Evolutionary conservation across 352 stramenopile genomes (phyloP), one percentile per base, ranked within the genome.

Genomic region (Hyaloperonospora arabidopsidis): DNA sequence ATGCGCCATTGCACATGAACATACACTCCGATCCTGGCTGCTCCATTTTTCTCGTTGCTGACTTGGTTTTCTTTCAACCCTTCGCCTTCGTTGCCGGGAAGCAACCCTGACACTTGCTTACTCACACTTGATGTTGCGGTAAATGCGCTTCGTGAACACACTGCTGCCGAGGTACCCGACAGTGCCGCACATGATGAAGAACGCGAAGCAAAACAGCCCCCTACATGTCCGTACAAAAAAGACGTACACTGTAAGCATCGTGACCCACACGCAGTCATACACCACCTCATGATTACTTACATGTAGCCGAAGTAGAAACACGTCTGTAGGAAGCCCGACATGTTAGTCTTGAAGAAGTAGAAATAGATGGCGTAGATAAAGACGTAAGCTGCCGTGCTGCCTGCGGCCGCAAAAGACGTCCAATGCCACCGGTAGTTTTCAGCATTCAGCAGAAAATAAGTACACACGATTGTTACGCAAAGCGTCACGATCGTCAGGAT

Each of bases 361-460:
- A 99, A 99, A 78, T 99, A 99, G 58, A 98, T 90, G 45, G 90
- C 87, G 79, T 99, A 99, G 50, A 98, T 53, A 72, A 99, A 99
- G 21, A 99, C 96, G 72, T 99, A 99, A 34, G 84, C 63, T 19
- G 94, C 89, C 1, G 94, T 99, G 41, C 79, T 97, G 13, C 84
- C 95, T 13, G 93, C 93, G 1, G 90, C 94, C 10, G 88, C 76
- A 58, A 99, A 98, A 6, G 94, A 93, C 23, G 95, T 97, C 97
- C 97, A 99, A 73, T 98, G 96, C 97, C 97, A 99, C 41, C 96
- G 84, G 71, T 99, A 98, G 74, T 99, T 98, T 71, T 99, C 97
- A 25, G 92, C 84, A 65, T 99, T 99, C 29, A 99, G 76, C 54
- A 97, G 74, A 58, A 99, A 98, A 73, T 99, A 99, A 17, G 97